phyloP scores from a whole-genome alignment of 2,329 filamentous ascomycete genomes.

The Zalaria sp. region DNA sequence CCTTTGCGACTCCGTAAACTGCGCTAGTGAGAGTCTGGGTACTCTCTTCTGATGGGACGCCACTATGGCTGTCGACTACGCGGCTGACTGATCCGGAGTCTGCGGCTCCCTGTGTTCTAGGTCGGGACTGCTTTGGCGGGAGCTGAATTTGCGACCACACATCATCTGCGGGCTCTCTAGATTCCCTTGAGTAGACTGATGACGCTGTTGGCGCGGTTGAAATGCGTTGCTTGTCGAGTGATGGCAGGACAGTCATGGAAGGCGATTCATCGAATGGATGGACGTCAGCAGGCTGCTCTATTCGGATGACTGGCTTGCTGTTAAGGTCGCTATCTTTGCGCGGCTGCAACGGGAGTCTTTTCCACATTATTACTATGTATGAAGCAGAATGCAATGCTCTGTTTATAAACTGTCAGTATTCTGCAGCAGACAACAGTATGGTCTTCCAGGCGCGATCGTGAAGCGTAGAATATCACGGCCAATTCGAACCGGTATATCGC shows the following conservation, averaged over 20 bases:
- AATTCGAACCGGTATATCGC: too few species aligned
- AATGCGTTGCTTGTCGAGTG: not conserved
- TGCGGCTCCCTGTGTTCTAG: not conserved
- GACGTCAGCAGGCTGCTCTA: not conserved
- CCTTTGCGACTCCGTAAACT: slow-evolving; percentile 8
- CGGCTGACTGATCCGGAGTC: not conserved
- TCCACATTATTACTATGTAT: not conserved
- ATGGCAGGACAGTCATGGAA: too few species aligned
- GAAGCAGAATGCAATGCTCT: too few species aligned
- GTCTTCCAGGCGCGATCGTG: too few species aligned
- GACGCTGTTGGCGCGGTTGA: not conserved
- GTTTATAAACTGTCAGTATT: too few species aligned
- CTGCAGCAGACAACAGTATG: too few species aligned
- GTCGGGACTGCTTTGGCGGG: not conserved
- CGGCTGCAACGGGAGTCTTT: not conserved
- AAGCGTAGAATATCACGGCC: too few species aligned
- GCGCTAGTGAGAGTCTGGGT: slow-evolving; percentile 11
- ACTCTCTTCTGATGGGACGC: slow-evolving; percentile 7
- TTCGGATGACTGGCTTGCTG: slow-evolving; percentile 1
- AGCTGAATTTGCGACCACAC: not conserved
- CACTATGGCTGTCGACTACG: slow-evolving; percentile 8
- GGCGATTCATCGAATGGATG: too few species aligned
- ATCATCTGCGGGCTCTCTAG: not conserved
- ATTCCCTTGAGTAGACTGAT: not conserved
- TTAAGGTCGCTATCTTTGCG: slow-evolving; percentile 5